Conservation (phyloP, 768 basidiomycete genomes). For the Tephrocybe sp. region DNA sequence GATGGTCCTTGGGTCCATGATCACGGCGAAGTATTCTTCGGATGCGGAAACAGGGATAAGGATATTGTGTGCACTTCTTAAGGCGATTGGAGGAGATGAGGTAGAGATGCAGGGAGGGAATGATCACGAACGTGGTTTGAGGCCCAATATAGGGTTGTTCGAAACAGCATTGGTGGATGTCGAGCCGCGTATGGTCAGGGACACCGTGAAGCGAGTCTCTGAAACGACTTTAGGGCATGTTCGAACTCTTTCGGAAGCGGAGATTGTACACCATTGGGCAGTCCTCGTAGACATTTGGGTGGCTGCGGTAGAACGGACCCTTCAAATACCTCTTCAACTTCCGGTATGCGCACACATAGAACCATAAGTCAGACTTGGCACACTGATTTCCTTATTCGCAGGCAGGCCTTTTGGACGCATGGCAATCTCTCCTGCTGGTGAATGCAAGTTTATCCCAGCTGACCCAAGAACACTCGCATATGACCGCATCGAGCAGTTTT, state of each 20-base stretch:
- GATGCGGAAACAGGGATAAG: constrained; percentile 30
- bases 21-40: constrained; percentile 20
- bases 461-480: constrained; percentile 34
- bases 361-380: neutral
- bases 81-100: constrained; percentile 23
- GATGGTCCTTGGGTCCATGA: constrained; percentile 37
- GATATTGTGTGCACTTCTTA: constrained; percentile 35
- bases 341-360: constrained; percentile 24
- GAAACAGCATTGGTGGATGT: constrained; percentile 40
- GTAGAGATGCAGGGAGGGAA: constrained; percentile 2
- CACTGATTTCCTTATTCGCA: constrained; percentile 16
- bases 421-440: constrained; percentile 57
- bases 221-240: constrained; percentile 23
- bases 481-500: constrained; percentile 32
- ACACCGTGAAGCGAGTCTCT: constrained; percentile 25
- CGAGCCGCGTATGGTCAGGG: constrained; percentile 22
- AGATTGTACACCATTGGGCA: constrained; percentile 38
- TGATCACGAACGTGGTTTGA: constrained; percentile 12
- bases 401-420: constrained; percentile 40
- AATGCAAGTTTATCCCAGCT: constrained; percentile 43
- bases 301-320: constrained; percentile 19
- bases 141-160: constrained; percentile 36
- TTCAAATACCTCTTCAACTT: constrained; percentile 10
- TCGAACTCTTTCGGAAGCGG: constrained; percentile 32
- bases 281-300: constrained; percentile 38